These are phyloP conservation scores for Botrytis galanthina DNA, from an alignment of 2,329 filamentous ascomycete genomes.

Conservation along the genomic window DNA sequence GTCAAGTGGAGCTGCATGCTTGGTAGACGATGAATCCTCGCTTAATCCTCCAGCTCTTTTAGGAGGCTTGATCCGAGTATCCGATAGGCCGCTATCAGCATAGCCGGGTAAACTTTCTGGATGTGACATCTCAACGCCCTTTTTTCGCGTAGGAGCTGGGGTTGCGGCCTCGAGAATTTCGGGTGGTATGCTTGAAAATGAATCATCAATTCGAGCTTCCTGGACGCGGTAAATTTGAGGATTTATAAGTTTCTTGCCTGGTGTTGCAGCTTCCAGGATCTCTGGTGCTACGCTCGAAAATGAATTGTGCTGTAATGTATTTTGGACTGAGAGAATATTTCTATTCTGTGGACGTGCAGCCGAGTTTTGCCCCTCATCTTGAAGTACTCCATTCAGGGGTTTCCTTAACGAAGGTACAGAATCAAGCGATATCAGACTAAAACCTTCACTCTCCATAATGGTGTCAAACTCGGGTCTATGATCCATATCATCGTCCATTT, in stretches of 20 bases:
- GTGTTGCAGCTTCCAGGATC: conserved; percentile 30
- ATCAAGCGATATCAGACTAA: conserved; percentile 56
- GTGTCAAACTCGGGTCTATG: conserved; percentile 50
- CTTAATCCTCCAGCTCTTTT: conserved; percentile 18
- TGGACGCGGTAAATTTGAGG: conserved; percentile 26
- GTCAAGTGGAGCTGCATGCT: conserved; percentile 24
- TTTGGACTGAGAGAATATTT: conserved; percentile 23
- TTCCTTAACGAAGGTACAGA: conserved; percentile 50
- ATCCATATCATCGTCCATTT: conserved; percentile 38
- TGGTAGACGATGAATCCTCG: conserved; percentile 34
- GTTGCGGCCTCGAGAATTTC: conserved; percentile 32
- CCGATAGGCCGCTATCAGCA: background rate
- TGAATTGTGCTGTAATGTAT: conserved; percentile 28
- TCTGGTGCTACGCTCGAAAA: conserved; percentile 32
- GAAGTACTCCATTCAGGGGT: conserved; percentile 40
- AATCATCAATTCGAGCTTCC: conserved; percentile 25
- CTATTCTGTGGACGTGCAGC: conserved; percentile 22
- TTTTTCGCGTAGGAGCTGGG: conserved; percentile 26
- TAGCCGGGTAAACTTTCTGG: background rate
- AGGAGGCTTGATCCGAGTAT: conserved; percentile 8
- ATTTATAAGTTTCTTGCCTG: conserved; percentile 23
- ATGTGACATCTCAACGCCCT: background rate
- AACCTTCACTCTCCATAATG: conserved; percentile 56
- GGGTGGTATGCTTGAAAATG: conserved; percentile 33
- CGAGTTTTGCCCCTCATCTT: conserved; percentile 24